phyloP scores from a whole-genome alignment of 1,284 basidiomycete species.

The Heliocybe sulcata region DNA sequence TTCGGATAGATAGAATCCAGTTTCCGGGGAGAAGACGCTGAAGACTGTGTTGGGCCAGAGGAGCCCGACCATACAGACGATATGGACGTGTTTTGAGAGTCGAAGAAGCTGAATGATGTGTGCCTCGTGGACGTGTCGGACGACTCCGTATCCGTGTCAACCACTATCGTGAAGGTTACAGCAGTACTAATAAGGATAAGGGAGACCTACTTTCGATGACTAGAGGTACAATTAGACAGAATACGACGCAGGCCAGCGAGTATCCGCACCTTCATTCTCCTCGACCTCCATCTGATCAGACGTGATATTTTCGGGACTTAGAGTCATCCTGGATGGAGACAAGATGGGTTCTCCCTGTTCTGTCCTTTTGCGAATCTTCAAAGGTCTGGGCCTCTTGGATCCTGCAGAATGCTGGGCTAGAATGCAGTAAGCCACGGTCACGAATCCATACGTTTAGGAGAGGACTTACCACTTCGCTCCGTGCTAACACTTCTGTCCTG shows the following conservation, averaged over 20 bases:
- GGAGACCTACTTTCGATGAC: neutral
- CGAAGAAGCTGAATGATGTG: neutral
- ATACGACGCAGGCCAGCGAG: neutral
- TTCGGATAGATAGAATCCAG: neutral
- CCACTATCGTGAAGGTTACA: neutral
- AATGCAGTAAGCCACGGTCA: neutral
- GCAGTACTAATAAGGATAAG: neutral
- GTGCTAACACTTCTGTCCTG: neutral
- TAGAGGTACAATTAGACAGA: neutral
- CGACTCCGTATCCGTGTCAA: neutral
- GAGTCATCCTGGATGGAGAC: neutral
- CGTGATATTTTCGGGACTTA: neutral
- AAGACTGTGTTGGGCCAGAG: neutral
- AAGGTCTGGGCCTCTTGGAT: neutral
- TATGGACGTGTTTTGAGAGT: neutral
- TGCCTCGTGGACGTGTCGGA: neutral
- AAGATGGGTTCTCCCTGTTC: neutral
- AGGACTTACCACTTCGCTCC: neutral
- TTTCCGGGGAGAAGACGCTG: neutral
- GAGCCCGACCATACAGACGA: neutral
- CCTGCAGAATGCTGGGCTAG: neutral
- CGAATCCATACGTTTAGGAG: neutral
- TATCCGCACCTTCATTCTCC: neutral
- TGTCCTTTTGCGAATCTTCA: neutral
- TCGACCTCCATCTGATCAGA: neutral